These are phyloP conservation scores for Boletellus sp. DNA, from an alignment of 768 basidiomycete genomes.

Conservation along the genomic window DNA sequence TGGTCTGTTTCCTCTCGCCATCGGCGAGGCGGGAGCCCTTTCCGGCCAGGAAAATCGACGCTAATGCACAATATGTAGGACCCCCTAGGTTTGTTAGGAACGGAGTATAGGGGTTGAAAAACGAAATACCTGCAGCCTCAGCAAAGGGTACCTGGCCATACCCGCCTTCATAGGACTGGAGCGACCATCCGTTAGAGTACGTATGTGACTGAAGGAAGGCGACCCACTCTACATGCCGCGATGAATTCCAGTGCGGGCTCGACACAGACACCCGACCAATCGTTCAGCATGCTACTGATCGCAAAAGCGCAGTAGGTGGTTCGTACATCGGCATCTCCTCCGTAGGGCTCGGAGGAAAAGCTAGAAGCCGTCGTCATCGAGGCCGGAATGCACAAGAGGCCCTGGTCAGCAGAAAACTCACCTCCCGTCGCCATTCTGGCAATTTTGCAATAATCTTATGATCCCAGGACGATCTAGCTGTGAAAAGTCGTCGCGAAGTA, in stretches of 20 bases:
- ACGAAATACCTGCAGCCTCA: conserved; percentile 74
- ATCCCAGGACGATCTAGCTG: conserved; percentile 67
- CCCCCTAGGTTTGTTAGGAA: conserved; percentile 54
- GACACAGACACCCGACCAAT: conserved; percentile 74
- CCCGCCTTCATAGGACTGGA: conserved; percentile 87
- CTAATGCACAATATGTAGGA: conserved; percentile 89
- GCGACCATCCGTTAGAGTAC: not conserved
- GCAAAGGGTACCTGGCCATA: conserved; percentile 79
- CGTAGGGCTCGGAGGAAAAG: conserved; percentile 67
- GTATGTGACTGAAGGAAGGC: not conserved
- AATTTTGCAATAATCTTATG: conserved; percentile 59
- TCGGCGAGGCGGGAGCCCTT: conserved; percentile 24
- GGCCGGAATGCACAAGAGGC: conserved; percentile 11
- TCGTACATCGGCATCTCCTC: conserved; percentile 73
- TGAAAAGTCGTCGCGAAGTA: conserved; percentile 82
- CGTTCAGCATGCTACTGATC: conserved; percentile 71
- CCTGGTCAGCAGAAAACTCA: conserved; percentile 25
- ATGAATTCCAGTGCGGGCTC: conserved; percentile 62
- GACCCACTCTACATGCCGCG: conserved; percentile 63
- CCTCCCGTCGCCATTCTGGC: conserved; percentile 85
- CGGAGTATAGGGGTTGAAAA: not conserved
- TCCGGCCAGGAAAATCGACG: conserved; percentile 57
- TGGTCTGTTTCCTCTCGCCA: conserved; percentile 48
- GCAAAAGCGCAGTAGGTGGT: conserved; percentile 87
- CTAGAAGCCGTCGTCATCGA: conserved; percentile 34